These are phyloP conservation scores for Chaetomium cochliodes DNA, from an alignment of 495 filamentous ascomycete species.

Conservation along the genomic window DNA sequence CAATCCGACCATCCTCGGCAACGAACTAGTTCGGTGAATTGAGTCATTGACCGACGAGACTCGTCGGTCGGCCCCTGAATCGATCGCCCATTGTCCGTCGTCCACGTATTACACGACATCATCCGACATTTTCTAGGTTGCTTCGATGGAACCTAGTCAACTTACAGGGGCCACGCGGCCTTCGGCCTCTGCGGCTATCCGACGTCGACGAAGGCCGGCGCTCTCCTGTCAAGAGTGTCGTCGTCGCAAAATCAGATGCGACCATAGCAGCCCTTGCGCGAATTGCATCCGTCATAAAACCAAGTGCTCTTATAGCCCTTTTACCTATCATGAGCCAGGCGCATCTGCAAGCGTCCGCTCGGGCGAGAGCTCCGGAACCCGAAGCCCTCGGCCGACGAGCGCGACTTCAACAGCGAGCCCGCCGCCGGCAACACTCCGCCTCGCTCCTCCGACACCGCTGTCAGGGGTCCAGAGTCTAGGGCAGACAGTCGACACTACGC, in stretches of 20 bases:
- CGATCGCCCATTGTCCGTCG: too few species aligned
- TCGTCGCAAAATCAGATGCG: conserved; percentile 10
- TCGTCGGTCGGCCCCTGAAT: too few species aligned
- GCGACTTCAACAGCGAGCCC: neutral
- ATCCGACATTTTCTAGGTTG: neutral
- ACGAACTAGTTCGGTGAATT: too few species aligned
- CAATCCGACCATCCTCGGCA: too few species aligned
- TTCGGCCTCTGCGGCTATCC: neutral
- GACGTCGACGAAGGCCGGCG: conserved; percentile 3
- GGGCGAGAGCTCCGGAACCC: neutral
- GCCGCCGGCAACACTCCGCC: neutral
- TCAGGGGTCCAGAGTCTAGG: neutral
- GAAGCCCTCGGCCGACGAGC: neutral
- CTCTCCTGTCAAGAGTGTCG: conserved; percentile 10
- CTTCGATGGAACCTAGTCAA: neutral
- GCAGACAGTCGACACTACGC: neutral
- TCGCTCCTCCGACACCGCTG: neutral
- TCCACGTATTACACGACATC: neutral
- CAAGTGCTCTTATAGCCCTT: neutral
- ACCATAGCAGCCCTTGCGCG: conserved; percentile 3
- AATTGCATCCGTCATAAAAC: conserved; percentile 1
- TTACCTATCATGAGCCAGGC: neutral
- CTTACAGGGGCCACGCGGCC: neutral
- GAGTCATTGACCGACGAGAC: too few species aligned
- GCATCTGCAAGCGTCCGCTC: neutral